phyloP scores from a whole-genome alignment of 768 basidiomycete species.

The Pleurotus djamor region DNA sequence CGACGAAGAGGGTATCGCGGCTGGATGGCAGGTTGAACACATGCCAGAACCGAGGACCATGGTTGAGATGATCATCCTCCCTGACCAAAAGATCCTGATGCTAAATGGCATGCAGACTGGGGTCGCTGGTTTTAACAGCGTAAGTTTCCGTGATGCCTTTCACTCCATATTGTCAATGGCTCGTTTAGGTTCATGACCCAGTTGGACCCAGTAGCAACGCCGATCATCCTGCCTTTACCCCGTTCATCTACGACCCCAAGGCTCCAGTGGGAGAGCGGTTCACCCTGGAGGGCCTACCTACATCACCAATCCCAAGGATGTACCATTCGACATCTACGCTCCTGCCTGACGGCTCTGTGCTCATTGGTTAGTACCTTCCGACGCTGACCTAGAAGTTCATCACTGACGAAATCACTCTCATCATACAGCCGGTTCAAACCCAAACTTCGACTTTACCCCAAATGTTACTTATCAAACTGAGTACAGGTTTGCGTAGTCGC shows the following conservation, averaged over 20 bases:
- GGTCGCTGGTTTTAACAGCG: constrained; percentile 34
- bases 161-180: background rate
- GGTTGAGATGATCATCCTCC: constrained; percentile 33
- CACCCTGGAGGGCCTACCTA: constrained; percentile 23
- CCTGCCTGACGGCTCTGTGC: constrained; percentile 25
- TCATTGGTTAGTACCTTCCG: constrained; percentile 21
- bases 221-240: constrained; percentile 28
- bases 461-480: constrained; percentile 23
- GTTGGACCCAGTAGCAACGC: constrained; percentile 32
- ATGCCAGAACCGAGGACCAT: constrained; percentile 39
- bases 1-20: constrained; percentile 36
- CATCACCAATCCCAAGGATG: constrained; percentile 26
- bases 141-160: constrained; percentile 10
- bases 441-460: constrained; percentile 28
- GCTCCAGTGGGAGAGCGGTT: constrained; percentile 24
- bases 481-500: constrained; percentile 20
- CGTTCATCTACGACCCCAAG: constrained; percentile 28
- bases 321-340: constrained; percentile 32
- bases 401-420: too few species aligned
- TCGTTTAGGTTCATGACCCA: constrained; percentile 21
- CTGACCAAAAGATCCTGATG: constrained; percentile 37
- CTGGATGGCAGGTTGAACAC: constrained; percentile 42
- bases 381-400: too few species aligned
- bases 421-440: constrained; percentile 47
- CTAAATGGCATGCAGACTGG: constrained; percentile 41